phyloP scores from a whole-genome alignment of 2,329 filamentous ascomycete genomes.

The Alternaria sp. region DNA sequence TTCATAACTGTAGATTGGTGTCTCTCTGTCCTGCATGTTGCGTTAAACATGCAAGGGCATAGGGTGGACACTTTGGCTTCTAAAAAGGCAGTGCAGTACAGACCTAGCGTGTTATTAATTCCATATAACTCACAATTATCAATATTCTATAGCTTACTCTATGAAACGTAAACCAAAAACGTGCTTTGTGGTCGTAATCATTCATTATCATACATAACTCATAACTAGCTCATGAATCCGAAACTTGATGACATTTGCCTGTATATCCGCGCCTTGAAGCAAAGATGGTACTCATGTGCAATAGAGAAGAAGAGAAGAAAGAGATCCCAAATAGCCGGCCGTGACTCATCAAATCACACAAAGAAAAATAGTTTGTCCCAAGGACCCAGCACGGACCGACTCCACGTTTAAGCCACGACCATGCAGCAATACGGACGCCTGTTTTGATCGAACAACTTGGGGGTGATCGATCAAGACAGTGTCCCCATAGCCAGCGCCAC shows the following conservation, averaged over 20 bases:
- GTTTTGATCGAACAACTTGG: not conserved
- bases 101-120: not conserved
- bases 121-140: not conserved
- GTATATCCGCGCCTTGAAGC: slow-evolving; percentile 10
- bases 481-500: slow-evolving; percentile 42
- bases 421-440: not conserved
- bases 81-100: not conserved
- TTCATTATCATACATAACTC: slow-evolving; percentile 15
- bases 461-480: slow-evolving; percentile 7
- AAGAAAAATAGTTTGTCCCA: not conserved
- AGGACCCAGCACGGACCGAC: not conserved
- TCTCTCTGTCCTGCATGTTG: not conserved
- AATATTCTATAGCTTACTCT: too few relatives aligned
- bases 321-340: slow-evolving; percentile 1
- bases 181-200: not conserved
- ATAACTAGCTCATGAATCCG: not conserved
- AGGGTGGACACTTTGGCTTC: not conserved
- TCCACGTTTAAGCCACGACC: not conserved
- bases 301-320: slow-evolving; percentile 7
- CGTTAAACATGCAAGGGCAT: not conserved
- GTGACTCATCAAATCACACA: not conserved
- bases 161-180: not conserved
- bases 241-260: slow-evolving; percentile 12
- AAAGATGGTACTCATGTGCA: slow-evolving; percentile 3
- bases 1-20: not conserved